phyloP scores from a whole-genome alignment of 139 green algal genomes.

The Yamagishiella unicocca region DNA sequence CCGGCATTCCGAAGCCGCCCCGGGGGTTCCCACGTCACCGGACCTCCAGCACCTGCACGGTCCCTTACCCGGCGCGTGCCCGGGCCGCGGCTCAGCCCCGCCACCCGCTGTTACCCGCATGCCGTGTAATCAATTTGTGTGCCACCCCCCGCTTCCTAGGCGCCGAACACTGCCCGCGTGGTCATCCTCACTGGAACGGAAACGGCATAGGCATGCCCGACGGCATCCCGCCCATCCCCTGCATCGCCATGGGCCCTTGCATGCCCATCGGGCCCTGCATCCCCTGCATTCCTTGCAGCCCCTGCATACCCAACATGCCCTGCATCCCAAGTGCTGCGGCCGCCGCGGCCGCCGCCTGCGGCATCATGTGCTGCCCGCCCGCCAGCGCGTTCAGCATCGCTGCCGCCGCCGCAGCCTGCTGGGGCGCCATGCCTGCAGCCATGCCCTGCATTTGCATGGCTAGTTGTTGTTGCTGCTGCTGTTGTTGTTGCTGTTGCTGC shows the following conservation, averaged over 20 bases:
- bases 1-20: too few relatives aligned
- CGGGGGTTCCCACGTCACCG: too few relatives aligned
- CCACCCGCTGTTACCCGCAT: too few relatives aligned
- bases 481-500: slow-evolving; percentile 32
- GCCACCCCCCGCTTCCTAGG: too few relatives aligned
- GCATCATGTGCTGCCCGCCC: neutral
- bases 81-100: too few relatives aligned
- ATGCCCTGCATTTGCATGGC: slow-evolving; percentile 24
- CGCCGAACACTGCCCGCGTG: too few relatives aligned
- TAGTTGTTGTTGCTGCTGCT: slow-evolving; percentile 13
- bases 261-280: slow-evolving; percentile 31
- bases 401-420: slow-evolving; percentile 23
- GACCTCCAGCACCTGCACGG: too few relatives aligned
- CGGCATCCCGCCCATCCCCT: slow-evolving; percentile 19
- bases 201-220: slow-evolving; percentile 38
- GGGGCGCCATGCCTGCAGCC: slow-evolving; percentile 19
- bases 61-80: too few relatives aligned
- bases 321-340: neutral
- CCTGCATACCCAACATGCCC: slow-evolving; percentile 11
- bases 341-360: neutral
- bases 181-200: slow-evolving; percentile 28
- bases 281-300: slow-evolving; percentile 20
- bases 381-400: slow-evolving; percentile 22
- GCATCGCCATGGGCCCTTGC: slow-evolving; percentile 16
- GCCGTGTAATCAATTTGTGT: too few relatives aligned